Evolutionary conservation across 2,329 filamentous ascomycete species (phyloP).

Genomic region (Fusarium pseudonygamai): DNA sequence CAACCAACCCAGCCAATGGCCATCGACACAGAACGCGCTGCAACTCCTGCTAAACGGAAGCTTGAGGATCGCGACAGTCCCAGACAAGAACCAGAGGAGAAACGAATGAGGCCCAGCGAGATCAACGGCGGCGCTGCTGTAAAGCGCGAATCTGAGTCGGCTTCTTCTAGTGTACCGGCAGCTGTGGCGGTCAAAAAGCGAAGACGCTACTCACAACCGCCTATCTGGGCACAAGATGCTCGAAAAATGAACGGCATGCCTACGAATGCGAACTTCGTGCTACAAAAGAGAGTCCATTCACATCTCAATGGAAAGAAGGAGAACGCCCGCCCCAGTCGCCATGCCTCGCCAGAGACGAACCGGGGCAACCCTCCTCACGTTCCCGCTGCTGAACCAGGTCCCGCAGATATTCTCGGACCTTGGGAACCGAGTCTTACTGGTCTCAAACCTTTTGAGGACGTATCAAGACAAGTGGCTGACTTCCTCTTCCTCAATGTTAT

Average conservation of each 20-base stretch:
- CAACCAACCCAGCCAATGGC: constrained; percentile 45
- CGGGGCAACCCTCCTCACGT: constrained; percentile 34
- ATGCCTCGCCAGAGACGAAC: constrained; percentile 44
- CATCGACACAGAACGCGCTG: constrained; percentile 45
- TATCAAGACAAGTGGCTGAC: constrained; percentile 80
- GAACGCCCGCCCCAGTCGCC: constrained; percentile 54
- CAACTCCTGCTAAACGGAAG: constrained; percentile 54
- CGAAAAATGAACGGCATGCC: constrained; percentile 50
- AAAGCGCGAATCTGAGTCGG: constrained; percentile 43
- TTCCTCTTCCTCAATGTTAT: constrained; percentile 81
- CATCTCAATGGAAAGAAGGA: constrained; percentile 53
- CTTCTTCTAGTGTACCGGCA: constrained; percentile 44
- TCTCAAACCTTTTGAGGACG: constrained; percentile 75
- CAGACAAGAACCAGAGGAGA: constrained; percentile 60
- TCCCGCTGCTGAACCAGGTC: constrained; percentile 42
- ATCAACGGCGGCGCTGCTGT: constrained; percentile 53
- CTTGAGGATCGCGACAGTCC: constrained; percentile 53
- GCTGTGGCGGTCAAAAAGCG: constrained; percentile 53
- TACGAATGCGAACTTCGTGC: constrained; percentile 44
- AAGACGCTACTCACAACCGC: constrained; percentile 50
- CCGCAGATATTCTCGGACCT: constrained; percentile 57
- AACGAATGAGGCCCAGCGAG: constrained; percentile 60
- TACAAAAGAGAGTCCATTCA: constrained; percentile 41
- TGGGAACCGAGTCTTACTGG: constrained; percentile 77
- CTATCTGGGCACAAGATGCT: constrained; percentile 60